Evolutionary conservation across 495 filamentous ascomycete species (phyloP), one percentile per base, ranked within the genome.

Genomic region (Xylaria telfairii): DNA sequence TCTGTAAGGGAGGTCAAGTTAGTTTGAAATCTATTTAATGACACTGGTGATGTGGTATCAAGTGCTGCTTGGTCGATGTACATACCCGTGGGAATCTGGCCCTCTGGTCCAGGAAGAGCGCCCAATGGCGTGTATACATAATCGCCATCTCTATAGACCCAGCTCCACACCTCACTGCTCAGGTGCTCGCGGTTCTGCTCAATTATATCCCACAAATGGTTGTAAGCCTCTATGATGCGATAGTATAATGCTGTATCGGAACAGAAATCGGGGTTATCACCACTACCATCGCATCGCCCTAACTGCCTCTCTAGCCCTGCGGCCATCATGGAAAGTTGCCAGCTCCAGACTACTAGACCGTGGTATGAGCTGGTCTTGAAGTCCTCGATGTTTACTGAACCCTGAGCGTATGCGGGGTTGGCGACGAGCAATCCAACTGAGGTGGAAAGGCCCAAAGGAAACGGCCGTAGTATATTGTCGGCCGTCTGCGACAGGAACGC

Each of bases 271-370:
- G 80, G 78, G 7, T 71, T 53, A 26, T 76, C 72, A 21, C 41
- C 17, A 32, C 24, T 19, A 19, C 54, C 32, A 4, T 79, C 73
- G 73, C 87, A 89, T 49, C 86, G 81, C 4, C 66, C 86, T 44
- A 84, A 76, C 66, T 84, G 84, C 30, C 75, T 74, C 67, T 85
- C 82, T 12, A 92, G 74, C 0, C 90, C 90, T 28, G 80, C 81
- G 0, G 84, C 89, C 86, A 90, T 90, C 88, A 91, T 90, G 4
- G 88, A 87, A 32, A 90, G 79, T 46, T 84, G 89, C 88, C 89
- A 92, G 65, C 83, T 82, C 89, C 90, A 91, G 9, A 92, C 82
- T 0, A 92, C 90, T 0, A 89, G 90, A 0, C 90, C 90, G 70
- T 92, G 90, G 68, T 91, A 92, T 0, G 87, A 87, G 39, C 80